Conservation (phyloP, 2,329 filamentous ascomycete genomes). For the Colletotrichum simmondsii region DNA sequence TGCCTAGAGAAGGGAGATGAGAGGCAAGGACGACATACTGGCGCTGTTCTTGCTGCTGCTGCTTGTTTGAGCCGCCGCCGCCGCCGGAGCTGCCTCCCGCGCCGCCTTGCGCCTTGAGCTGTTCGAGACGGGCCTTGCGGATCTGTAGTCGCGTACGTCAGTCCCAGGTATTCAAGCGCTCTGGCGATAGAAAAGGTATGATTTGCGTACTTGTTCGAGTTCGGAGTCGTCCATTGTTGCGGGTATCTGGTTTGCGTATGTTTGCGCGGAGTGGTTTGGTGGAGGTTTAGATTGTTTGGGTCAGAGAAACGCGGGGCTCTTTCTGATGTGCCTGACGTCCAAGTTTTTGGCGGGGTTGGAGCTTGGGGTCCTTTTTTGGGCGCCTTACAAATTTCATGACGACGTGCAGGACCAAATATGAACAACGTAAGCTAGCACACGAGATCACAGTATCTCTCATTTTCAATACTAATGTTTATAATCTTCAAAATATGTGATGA, state of each 20-base stretch:
- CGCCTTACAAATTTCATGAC: slow-evolving; percentile 20
- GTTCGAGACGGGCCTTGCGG: slow-evolving; percentile 89
- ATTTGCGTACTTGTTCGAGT: slow-evolving; percentile 47
- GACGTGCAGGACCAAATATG: background rate
- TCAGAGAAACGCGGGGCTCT: slow-evolving; percentile 28
- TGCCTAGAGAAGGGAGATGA: background rate
- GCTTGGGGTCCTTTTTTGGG: background rate
- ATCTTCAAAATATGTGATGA: background rate
- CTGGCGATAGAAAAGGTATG: background rate
- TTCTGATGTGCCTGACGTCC: slow-evolving; percentile 20
- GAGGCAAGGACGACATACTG: slow-evolving; percentile 42
- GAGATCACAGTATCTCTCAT: background rate
- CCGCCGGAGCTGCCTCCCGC: slow-evolving; percentile 56
- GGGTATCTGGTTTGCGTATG: background rate
- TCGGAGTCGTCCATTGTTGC: slow-evolving; percentile 55
- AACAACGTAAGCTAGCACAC: background rate
- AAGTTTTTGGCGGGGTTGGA: slow-evolving; percentile 34
- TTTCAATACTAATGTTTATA: too few species aligned
- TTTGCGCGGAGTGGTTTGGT: slow-evolving; percentile 15
- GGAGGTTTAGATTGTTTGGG: slow-evolving; percentile 16
- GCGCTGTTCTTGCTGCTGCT: slow-evolving; percentile 68
- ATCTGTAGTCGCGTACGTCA: slow-evolving; percentile 66
- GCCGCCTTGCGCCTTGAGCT: slow-evolving; percentile 81
- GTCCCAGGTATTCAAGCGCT: background rate
- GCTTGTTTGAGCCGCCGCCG: slow-evolving; percentile 60